Evolutionary conservation across 2,329 filamentous ascomycete genomes (phyloP), one percentile per base, ranked within the genome.

Genomic region (Talaromyces albobiverticillius): DNA sequence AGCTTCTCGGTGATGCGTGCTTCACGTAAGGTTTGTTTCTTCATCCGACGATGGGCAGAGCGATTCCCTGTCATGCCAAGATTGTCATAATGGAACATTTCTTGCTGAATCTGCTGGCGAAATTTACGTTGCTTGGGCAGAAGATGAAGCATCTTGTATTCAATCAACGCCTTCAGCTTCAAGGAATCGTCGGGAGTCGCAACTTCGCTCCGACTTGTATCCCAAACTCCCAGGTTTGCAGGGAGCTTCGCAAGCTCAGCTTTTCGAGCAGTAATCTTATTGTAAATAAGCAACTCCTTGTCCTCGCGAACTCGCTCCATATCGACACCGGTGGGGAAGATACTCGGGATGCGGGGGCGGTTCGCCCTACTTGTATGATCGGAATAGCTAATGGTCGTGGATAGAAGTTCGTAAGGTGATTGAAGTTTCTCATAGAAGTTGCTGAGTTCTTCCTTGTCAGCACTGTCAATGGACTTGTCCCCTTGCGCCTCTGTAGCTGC

Each of bases 1-100:
- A 99, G 84, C 74, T 96, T 99, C 82, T 99, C 94, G 0, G 94
- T 99, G 61, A 99, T 95, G 54, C 93, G 88, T 54, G 94, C 94
- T 75, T 99, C 94, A 32, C 93, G 87, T 47, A 97, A 82, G 47
- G 88, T 95, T 72, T 96, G 93, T 78, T 96, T 97, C 86, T 99
- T 99, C 79, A 94, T 88, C 48, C 94, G 87, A 32, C 94, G 88
- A 71, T 96, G 96, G 65, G 87, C 83, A 51, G 89, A 87, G 48
- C 94, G 86, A 68, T 99, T 99, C 1, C 92, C 93, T 1, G 93
- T 96, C 89, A 96, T 96, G 42, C 92, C 93, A 25, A 97, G 83
- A 64, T 96, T 97, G 67, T 97, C 92, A 56, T 93, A 95, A 66
- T 95, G 87, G 69, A 96, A 86, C 87, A 99, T 95, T 67, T 95